Percentiles rank a stretch among this genome's conserved stretches.
These are phyloP conservation scores for Trichosporon coremiiforme DNA, from an alignment of 1,284 basidiomycete species.

Conservation along the genomic window DNA sequence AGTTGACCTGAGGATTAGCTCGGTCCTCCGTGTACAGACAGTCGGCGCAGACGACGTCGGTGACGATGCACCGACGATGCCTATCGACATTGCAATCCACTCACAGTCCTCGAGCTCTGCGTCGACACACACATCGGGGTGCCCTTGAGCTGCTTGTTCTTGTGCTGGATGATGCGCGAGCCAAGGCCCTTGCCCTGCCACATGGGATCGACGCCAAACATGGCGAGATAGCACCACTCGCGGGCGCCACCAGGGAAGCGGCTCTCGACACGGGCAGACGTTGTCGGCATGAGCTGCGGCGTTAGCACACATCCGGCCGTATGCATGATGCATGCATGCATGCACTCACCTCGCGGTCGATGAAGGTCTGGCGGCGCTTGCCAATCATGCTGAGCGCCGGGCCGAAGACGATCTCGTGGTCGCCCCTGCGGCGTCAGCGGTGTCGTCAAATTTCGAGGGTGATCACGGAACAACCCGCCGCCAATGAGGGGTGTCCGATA, in stretches of 20 bases:
- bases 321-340: neutral
- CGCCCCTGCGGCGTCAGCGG: slow-evolving; percentile 11
- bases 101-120: slow-evolving; percentile 15
- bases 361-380: slow-evolving; percentile 10
- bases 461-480: slow-evolving; percentile 3
- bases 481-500: neutral
- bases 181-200: slow-evolving; percentile 24
- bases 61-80: neutral
- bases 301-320: neutral
- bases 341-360: slow-evolving; percentile 14
- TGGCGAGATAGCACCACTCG: slow-evolving; percentile 21
- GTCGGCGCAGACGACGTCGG: neutral
- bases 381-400: slow-evolving; percentile 13
- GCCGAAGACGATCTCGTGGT: slow-evolving; percentile 17
- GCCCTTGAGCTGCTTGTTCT: slow-evolving; percentile 6
- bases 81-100: neutral
- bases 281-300: neutral
- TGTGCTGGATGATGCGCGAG: slow-evolving; percentile 12
- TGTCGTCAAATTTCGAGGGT: neutral
- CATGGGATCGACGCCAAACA: slow-evolving; percentile 22
- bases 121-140: slow-evolving; percentile 19
- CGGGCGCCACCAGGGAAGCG: slow-evolving; percentile 10
- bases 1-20: slow-evolving; percentile 20
- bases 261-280: slow-evolving; percentile 16
- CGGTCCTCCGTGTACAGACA: neutral